Percentiles rank a stretch among this genome's conserved stretches.
phyloP scores from a whole-genome alignment of 1,284 basidiomycete species.

The Melanopsichium pennsylvanicum region DNA sequence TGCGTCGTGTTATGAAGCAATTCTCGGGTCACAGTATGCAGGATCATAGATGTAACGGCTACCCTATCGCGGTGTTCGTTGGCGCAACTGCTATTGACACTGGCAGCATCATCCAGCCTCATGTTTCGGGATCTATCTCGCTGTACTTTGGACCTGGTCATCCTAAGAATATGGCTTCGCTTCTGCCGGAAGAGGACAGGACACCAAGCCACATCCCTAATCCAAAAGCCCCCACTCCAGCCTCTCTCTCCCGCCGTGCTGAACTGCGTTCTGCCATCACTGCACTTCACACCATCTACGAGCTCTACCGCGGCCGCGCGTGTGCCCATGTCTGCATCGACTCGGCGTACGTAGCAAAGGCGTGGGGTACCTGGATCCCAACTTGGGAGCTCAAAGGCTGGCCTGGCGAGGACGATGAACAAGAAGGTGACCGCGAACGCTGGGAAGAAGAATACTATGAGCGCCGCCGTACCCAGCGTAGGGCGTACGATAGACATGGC shows the following conservation, averaged over 20 bases:
- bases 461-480: slow-evolving; percentile 23
- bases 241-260: slow-evolving; percentile 47
- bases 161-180: slow-evolving; percentile 45
- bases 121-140: slow-evolving; percentile 35
- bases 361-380: slow-evolving; percentile 61
- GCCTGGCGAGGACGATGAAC: slow-evolving; percentile 51
- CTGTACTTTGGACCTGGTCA: slow-evolving; percentile 49
- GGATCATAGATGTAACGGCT: slow-evolving; percentile 53
- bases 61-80: slow-evolving; percentile 53
- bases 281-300: slow-evolving; percentile 47
- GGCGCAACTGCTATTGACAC: slow-evolving; percentile 45
- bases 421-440: slow-evolving; percentile 17
- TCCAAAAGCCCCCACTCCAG: slow-evolving; percentile 41
- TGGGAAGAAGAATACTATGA: slow-evolving; percentile 27
- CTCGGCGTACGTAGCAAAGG: slow-evolving; percentile 59
- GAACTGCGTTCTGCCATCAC: slow-evolving; percentile 49
- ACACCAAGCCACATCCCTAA: slow-evolving; percentile 42
- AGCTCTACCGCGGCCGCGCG: slow-evolving; percentile 41
- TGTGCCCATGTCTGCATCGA: slow-evolving; percentile 60
- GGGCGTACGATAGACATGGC: slow-evolving; percentile 24
- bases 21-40: slow-evolving; percentile 41
- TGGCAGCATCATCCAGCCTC: slow-evolving; percentile 45
- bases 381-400: slow-evolving; percentile 57
- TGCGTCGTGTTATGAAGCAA: slow-evolving; percentile 49
- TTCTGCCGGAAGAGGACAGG: slow-evolving; percentile 43